A percentile compares a stretch with the other conserved stretches of the same genome.
Evolutionary conservation across 164 flowering plant genomes (phyloP).

Genomic region (Chloranthus sessilifolius): DNA sequence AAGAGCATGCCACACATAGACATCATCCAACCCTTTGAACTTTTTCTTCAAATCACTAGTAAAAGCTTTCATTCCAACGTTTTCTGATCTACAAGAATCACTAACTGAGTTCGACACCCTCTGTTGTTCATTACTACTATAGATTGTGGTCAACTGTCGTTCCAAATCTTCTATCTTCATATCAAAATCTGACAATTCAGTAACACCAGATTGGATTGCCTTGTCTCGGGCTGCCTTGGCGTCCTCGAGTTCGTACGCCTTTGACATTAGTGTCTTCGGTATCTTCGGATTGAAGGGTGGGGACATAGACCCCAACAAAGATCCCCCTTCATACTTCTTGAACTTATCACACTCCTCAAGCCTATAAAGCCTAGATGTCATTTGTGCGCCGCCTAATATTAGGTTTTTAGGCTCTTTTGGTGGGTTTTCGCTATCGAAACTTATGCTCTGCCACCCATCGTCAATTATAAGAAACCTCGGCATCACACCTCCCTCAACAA

Average conservation of each 20-base stretch:
- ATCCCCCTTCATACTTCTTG: slow-evolving; percentile 46
- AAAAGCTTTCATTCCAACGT: slow-evolving; percentile 62
- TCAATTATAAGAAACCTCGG: slow-evolving; percentile 79
- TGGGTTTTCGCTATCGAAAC: slow-evolving; percentile 44
- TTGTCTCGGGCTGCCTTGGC: slow-evolving; percentile 49
- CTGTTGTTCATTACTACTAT: slow-evolving; percentile 1
- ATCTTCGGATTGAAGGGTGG: slow-evolving; percentile 47
- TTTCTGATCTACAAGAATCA: slow-evolving; percentile 18
- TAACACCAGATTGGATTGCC: slow-evolving; percentile 33
- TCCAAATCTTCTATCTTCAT: slow-evolving; percentile 28
- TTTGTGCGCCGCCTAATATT: slow-evolving; percentile 73
- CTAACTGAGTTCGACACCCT: slow-evolving; percentile 6
- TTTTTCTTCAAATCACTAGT: slow-evolving; percentile 53
- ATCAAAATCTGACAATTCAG: slow-evolving; percentile 37
- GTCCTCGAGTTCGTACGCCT: slow-evolving; percentile 63
- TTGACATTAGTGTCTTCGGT: slow-evolving; percentile 56
- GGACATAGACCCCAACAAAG: slow-evolving; percentile 34
- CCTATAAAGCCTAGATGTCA: slow-evolving; percentile 70
- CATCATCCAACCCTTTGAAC: slow-evolving; percentile 72
- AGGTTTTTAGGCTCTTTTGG: slow-evolving; percentile 56
- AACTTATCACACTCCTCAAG: slow-evolving; percentile 68
- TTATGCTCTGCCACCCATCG: slow-evolving; percentile 89
- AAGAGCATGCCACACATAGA: slow-evolving; percentile 86
- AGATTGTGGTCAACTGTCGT: slow-evolving; percentile 38
- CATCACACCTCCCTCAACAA: slow-evolving; percentile 45